Evolutionary conservation across 306 rosid species (phyloP).

Genomic region (Elaeagnus macrophylla): DNA sequence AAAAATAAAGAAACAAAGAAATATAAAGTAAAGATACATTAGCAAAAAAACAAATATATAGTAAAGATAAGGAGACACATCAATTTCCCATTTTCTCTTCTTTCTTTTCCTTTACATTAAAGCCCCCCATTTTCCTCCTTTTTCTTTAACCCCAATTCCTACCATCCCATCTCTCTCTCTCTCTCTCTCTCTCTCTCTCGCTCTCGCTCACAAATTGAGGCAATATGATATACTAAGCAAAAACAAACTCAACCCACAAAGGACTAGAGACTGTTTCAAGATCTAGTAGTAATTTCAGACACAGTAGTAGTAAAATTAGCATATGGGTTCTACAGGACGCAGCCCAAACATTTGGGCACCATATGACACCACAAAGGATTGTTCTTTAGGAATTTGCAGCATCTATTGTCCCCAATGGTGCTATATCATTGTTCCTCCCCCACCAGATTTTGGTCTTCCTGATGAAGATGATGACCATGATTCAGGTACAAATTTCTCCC

Average conservation of each 20-base stretch:
- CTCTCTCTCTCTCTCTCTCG: too few species aligned
- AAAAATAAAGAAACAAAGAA: not conserved
- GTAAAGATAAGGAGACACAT: conserved; percentile 16
- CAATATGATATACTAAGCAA: conserved; percentile 1
- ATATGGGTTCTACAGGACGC: conserved; percentile 34
- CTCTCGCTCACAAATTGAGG: too few species aligned
- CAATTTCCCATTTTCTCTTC: conserved; percentile 31
- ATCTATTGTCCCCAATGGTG: conserved; percentile 80
- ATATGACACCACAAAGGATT: conserved; percentile 34
- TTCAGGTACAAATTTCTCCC: conserved; percentile 51
- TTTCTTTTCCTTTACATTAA: conserved; percentile 39
- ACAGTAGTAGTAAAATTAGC: not conserved
- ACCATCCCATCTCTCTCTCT: conserved; percentile 4
- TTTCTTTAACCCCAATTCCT: not conserved
- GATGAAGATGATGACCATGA: not conserved
- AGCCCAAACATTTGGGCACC: conserved; percentile 44
- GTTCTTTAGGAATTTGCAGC: conserved; percentile 66
- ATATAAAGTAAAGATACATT: conserved; percentile 4
- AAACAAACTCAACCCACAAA: not conserved
- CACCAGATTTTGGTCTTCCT: conserved; percentile 33
- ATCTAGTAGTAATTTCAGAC: not conserved
- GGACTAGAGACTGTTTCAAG: not conserved
- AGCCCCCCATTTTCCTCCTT: conserved; percentile 12
- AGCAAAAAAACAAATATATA: not conserved
- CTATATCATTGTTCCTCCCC: conserved; percentile 56